Evolutionary conservation across 345 rosid species (phyloP), one percentile per base, ranked within the genome.

Genomic region (Triadica sebifera): DNA sequence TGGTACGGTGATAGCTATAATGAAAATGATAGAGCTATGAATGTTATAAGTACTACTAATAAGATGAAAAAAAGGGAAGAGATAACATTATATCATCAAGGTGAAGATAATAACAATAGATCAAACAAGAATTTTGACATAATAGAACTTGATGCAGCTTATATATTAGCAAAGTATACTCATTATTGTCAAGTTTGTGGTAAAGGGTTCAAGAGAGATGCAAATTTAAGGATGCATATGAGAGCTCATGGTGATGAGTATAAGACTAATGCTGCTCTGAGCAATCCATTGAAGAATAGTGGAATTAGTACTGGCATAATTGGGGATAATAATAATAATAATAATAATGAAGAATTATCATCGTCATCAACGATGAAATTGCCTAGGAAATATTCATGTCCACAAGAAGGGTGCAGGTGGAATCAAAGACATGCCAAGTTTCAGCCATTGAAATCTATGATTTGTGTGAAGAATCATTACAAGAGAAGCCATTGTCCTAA

Each of bases 171-270:
- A 0, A 93, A 91, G 80, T 93, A 90, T 82, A 89, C 94, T 7
- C 98, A 93, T 84, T 87, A 90, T 65, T 93, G 98, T 73, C 88
- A 84, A 61, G 83, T 93, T 53, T 93, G 97, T 11, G 91, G 91
- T 15, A 93, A 93, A 79, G 97, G 98, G 59, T 93, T 91, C 85
- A 93, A 91, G 80, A 81, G 97, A 45, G 97, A 93, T 8, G 98
- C 98, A 39, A 93, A 93, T 80, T 73, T 91, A 70, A 87, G 98
- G 84, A 93, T 93, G 98, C 98, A 93, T 75, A 93, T 93, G 98
- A 86, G 98, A 80, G 95, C 98, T 16, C 98, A 93, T 9, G 96
- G 98, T 1, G 96, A 93, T 45, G 91, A 87, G 60, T 91, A 91
- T 85, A 91, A 93, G 82, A 91, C 88, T 45, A 85, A 69, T 1